Percentiles rank a stretch among this genome's conserved stretches.
phyloP scores from a whole-genome alignment of 1,284 basidiomycete genomes.

The Cystobasidiaceae sp. region DNA sequence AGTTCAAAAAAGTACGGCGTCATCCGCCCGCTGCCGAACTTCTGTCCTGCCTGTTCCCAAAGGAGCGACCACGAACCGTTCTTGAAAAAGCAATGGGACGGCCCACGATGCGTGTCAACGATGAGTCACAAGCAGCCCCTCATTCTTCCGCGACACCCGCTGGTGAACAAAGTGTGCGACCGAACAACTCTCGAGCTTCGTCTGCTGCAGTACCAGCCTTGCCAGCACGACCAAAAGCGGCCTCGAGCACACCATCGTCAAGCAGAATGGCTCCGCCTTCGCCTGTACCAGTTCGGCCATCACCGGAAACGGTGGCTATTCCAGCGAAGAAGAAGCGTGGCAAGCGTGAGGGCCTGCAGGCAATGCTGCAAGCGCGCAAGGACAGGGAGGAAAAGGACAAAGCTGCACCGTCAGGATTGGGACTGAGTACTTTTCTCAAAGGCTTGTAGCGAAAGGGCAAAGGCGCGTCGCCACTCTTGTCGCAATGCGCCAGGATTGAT shows the following conservation, averaged over 20 bases:
- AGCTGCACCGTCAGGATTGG: background rate
- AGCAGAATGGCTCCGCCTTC: background rate
- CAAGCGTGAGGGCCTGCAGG: slow-evolving; percentile 22
- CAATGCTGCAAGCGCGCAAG: slow-evolving; percentile 21
- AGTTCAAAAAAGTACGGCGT: background rate
- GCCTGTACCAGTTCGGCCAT: background rate
- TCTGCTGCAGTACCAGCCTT: no score
- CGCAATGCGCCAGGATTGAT: background rate
- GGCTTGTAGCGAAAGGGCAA: background rate
- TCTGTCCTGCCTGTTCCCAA: background rate
- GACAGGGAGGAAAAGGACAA: slow-evolving; percentile 8
- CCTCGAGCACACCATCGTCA: background rate
- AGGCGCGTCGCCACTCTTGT: background rate
- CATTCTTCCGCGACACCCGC: background rate
- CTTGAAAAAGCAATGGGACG: background rate
- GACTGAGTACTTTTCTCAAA: slow-evolving; percentile 15
- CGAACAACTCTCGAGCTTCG: background rate
- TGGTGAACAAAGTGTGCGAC: background rate
- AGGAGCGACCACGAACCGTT: background rate
- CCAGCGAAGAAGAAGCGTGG: slow-evolving; percentile 13
- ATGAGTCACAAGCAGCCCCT: background rate
- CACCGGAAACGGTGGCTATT: background rate
- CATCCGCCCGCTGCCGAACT: background rate
- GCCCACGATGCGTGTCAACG: background rate
- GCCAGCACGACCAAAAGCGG: no score